Conservation (phyloP, 257 asterid species). For the Solanum tarapatanum region DNA sequence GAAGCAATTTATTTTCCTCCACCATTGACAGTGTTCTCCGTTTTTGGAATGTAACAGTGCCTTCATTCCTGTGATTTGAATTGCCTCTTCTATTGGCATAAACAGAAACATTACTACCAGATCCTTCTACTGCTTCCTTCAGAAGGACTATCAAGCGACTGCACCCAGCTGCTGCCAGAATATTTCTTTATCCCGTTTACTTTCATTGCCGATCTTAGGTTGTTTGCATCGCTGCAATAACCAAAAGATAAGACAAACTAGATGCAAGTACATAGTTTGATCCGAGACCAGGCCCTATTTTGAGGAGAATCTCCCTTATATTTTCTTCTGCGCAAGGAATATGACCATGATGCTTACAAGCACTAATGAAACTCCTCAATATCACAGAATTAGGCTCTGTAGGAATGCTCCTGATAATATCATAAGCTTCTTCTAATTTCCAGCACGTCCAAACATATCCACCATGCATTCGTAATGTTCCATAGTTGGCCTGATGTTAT, state of each 20-base stretch:
- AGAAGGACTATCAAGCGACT: slow-evolving; percentile 5
- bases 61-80: background rate
- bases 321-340: too few relatives aligned
- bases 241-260: slow-evolving; percentile 17
- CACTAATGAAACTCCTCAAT: background rate
- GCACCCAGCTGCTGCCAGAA: slow-evolving; percentile 55
- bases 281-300: slow-evolving; percentile 48
- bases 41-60: background rate
- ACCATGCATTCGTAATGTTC: slow-evolving; percentile 79
- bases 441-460: slow-evolving; percentile 62
- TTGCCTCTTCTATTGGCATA: background rate
- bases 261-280: slow-evolving; percentile 63
- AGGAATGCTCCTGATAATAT: slow-evolving; percentile 42
- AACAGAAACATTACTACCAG: background rate
- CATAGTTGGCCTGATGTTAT: slow-evolving; percentile 28
- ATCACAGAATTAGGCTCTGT: slow-evolving; percentile 54
- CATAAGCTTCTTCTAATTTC: slow-evolving; percentile 59
- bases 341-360: too few relatives aligned
- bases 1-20: too few relatives aligned
- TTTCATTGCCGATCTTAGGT: slow-evolving; percentile 36
- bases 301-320: slow-evolving; percentile 19
- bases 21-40: too few relatives aligned
- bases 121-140: background rate
- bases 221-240: slow-evolving; percentile 10
- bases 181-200: slow-evolving; percentile 42